Evolutionary conservation across 345 rosid species (phyloP).

Genomic region (Mercurialis annua): DNA sequence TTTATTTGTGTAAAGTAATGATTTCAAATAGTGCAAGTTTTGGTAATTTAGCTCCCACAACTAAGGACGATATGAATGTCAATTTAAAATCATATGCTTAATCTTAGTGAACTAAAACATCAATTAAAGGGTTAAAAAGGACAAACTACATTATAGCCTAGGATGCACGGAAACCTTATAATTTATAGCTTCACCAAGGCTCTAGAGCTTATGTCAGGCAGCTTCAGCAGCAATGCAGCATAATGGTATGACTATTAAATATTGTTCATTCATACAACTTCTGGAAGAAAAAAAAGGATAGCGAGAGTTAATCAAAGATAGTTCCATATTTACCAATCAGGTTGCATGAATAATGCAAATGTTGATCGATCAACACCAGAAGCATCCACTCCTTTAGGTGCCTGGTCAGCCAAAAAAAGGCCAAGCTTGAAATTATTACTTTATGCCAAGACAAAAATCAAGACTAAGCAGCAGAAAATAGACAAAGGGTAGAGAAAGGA

Average conservation of each 20-base stretch:
- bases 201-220: neutral
- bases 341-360: conserved; percentile 95
- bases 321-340: conserved; percentile 61
- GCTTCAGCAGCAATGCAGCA: neutral
- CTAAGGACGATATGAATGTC: no score
- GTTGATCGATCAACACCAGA: conserved; percentile 73
- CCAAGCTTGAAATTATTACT: conserved; percentile 3
- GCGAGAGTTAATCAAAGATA: neutral
- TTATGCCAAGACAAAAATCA: neutral
- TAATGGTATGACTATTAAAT: neutral
- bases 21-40: neutral
- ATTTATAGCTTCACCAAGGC: neutral
- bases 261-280: neutral
- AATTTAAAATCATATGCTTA: no score
- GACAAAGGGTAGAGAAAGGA: neutral
- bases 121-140: no score
- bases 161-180: no score
- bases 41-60: neutral
- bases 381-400: conserved; percentile 71
- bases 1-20: neutral
- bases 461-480: neutral
- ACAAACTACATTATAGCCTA: no score
- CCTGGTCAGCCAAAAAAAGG: conserved; percentile 38
- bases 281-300: neutral
- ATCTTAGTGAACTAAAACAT: no score